phyloP scores from a whole-genome alignment of 1,284 basidiomycete species.

The Bjerkandera adusta region DNA sequence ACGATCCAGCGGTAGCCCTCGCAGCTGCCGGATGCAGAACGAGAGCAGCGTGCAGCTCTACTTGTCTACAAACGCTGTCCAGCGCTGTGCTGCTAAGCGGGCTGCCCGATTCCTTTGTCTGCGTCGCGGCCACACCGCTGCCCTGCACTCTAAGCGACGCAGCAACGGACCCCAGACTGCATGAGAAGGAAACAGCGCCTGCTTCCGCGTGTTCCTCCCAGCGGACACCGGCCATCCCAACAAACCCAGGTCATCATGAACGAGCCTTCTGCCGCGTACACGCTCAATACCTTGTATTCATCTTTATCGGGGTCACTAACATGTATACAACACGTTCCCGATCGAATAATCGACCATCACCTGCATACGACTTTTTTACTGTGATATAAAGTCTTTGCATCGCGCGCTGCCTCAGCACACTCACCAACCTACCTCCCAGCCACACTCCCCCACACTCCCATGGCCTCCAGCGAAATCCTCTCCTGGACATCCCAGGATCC shows the following conservation, averaged over 20 bases:
- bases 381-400: slow-evolving; percentile 33
- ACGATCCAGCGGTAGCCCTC: slow-evolving; percentile 52
- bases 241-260: slow-evolving; percentile 53
- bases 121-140: slow-evolving; percentile 13
- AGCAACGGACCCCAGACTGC: slow-evolving; percentile 21
- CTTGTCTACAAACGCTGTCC: slow-evolving; percentile 13
- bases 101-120: slow-evolving; percentile 30
- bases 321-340: slow-evolving; percentile 73
- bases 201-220: slow-evolving; percentile 58
- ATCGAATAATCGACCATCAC: slow-evolving; percentile 61
- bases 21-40: slow-evolving; percentile 56
- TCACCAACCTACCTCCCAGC: slow-evolving; percentile 17
- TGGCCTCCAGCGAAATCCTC: slow-evolving; percentile 68
- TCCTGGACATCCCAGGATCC: slow-evolving; percentile 85
- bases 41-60: slow-evolving; percentile 32
- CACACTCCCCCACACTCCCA: slow-evolving; percentile 29
- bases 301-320: slow-evolving; percentile 70
- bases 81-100: not conserved
- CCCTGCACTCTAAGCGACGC: slow-evolving; percentile 13
- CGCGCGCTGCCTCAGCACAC: slow-evolving; percentile 27
- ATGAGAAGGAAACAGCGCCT: slow-evolving; percentile 45
- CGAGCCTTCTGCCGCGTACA: slow-evolving; percentile 63
- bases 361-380: slow-evolving; percentile 39
- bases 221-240: slow-evolving; percentile 69
- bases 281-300: slow-evolving; percentile 64